Conservation (phyloP, 73 alveolate species). For the Blepharisma stoltei region DNA sequence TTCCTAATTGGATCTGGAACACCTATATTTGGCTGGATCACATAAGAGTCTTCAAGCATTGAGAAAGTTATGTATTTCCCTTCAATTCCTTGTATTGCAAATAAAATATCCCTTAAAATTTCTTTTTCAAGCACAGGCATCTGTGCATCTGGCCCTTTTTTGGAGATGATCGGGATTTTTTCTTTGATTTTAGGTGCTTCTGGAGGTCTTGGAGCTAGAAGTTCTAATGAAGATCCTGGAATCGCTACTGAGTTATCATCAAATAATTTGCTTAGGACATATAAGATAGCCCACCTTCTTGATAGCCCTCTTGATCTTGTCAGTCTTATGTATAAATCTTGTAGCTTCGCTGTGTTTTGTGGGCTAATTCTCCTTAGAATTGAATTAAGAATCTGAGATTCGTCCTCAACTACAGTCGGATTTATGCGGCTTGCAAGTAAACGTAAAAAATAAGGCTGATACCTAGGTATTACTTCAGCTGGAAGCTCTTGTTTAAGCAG, state of each 20-base stretch:
- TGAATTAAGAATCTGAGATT: background rate
- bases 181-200: background rate
- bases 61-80: slow-evolving; percentile 79
- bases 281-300: background rate
- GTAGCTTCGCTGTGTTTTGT: background rate
- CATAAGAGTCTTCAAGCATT: slow-evolving; percentile 66
- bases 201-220: background rate
- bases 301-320: background rate
- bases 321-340: background rate
- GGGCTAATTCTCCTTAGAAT: background rate
- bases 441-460: slow-evolving; percentile 14
- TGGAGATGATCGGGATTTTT: background rate
- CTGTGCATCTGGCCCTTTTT: background rate
- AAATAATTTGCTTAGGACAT: background rate
- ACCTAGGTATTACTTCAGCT: background rate
- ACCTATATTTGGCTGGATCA: slow-evolving; percentile 57
- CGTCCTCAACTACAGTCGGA: background rate
- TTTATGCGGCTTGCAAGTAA: background rate
- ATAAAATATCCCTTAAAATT: slow-evolving; percentile 75
- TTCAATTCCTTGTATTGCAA: slow-evolving; percentile 79
- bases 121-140: slow-evolving; percentile 54
- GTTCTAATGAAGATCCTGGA: background rate
- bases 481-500: slow-evolving; percentile 17
- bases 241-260: background rate
- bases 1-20: slow-evolving; percentile 50